phyloP scores from a whole-genome alignment of 2,329 filamentous ascomycete species.

The Huntiella moniliformis region DNA sequence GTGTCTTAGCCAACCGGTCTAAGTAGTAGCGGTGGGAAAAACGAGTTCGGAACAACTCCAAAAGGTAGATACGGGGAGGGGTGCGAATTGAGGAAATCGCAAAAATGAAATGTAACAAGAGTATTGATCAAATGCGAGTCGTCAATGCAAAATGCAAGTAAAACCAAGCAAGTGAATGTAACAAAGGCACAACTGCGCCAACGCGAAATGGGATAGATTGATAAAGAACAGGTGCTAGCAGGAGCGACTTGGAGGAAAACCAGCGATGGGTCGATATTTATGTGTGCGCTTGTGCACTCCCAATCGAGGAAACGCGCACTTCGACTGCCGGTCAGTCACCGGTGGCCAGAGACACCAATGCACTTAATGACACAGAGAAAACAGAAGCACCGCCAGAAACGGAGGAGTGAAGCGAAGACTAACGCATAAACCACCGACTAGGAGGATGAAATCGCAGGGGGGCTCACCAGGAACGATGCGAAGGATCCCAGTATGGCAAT shows the following conservation, averaged over 20 bases:
- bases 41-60: too few species aligned
- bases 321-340: not conserved
- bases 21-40: too few species aligned
- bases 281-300: slow-evolving; percentile 4
- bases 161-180: too few species aligned
- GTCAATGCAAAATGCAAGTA: too few species aligned
- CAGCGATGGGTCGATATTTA: slow-evolving; percentile 5
- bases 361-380: not conserved
- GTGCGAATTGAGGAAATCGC: too few species aligned
- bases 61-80: too few species aligned
- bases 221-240: too few species aligned
- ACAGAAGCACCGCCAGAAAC: not conserved
- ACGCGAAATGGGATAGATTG: too few species aligned
- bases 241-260: not conserved
- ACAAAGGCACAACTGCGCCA: too few species aligned
- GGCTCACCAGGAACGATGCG: not conserved
- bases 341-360: slow-evolving; percentile 1
- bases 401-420: slow-evolving; percentile 1
- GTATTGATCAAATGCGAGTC: too few species aligned
- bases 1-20: too few species aligned
- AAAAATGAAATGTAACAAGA: too few species aligned
- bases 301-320: not conserved
- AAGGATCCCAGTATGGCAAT: not conserved
- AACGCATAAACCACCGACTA: not conserved
- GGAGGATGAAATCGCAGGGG: not conserved